Evolutionary conservation across 2,329 filamentous ascomycete species (phyloP).

Genomic region (Knufia fluminis): DNA sequence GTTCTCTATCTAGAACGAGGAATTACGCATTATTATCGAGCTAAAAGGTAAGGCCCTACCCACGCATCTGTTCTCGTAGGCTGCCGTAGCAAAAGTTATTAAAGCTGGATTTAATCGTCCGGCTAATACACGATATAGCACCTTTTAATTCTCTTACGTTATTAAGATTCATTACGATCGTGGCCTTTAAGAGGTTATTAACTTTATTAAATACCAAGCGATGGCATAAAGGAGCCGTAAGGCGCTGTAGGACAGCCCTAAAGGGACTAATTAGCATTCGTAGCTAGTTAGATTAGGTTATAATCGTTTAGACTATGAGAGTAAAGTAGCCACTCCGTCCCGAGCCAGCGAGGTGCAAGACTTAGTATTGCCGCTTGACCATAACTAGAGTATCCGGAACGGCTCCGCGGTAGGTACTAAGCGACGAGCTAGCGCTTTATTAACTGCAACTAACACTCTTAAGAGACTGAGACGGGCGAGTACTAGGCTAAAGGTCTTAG

Average conservation of each 20-base stretch:
- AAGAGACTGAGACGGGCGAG: neutral
- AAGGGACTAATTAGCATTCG: neutral
- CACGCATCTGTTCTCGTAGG: constrained; percentile 48
- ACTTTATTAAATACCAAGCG: constrained; percentile 58
- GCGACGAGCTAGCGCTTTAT: neutral
- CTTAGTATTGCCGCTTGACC: neutral
- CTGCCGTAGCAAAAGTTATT: constrained; percentile 68
- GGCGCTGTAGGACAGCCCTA: neutral
- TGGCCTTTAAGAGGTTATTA: constrained; percentile 56
- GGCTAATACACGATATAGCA: constrained; percentile 60
- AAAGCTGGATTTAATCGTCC: constrained; percentile 43
- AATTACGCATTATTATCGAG: neutral
- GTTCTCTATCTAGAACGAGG: neutral
- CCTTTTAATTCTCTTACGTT: constrained; percentile 57
- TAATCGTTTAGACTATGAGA: neutral
- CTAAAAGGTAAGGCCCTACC: constrained; percentile 15
- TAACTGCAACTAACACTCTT: neutral
- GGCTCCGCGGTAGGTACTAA: neutral
- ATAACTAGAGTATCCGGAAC: neutral
- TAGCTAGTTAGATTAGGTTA: neutral
- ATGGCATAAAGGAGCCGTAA: neutral
- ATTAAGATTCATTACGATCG: constrained; percentile 72
- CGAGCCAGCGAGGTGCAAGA: neutral
- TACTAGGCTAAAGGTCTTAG: neutral
- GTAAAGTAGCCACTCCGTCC: neutral